A percentile compares a stretch with the other conserved stretches of the same genome.
Conservation (phyloP, 148 eudicot species). For the Camellia sinensis region DNA sequence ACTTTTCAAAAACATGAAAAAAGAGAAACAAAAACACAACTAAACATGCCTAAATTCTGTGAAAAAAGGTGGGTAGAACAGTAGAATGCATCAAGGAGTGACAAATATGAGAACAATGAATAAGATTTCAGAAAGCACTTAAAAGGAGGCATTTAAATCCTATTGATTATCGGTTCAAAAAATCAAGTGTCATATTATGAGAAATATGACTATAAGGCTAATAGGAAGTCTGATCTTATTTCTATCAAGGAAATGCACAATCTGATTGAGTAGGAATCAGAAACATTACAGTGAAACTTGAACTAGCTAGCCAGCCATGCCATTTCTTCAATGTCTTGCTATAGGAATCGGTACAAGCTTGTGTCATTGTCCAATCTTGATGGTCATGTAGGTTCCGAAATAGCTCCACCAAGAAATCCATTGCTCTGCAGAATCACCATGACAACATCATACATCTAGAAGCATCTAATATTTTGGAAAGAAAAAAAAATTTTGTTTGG, state of each 20-base stretch:
- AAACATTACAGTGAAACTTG: constrained; percentile 69
- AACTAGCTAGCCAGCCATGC: constrained; percentile 97
- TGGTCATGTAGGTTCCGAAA: constrained; percentile 69
- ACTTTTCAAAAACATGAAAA: too few relatives aligned
- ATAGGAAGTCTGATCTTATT: background rate
- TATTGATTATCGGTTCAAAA: background rate
- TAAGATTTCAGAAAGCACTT: background rate
- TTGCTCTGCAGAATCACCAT: constrained; percentile 49
- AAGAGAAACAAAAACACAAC: too few relatives aligned
- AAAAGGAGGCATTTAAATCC: background rate
- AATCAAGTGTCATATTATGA: background rate
- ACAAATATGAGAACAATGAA: background rate
- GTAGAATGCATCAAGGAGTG: too few relatives aligned
- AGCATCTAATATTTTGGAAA: background rate
- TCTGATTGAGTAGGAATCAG: background rate
- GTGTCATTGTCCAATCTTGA: constrained; percentile 74
- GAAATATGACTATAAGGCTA: too few relatives aligned
- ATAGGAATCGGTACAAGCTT: constrained; percentile 79
- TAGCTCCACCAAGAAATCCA: constrained; percentile 87
- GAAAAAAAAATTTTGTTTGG: background rate
- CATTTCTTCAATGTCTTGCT: constrained; percentile 85
- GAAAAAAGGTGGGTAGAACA: too few relatives aligned
- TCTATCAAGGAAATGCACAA: background rate
- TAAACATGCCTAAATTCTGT: too few relatives aligned
- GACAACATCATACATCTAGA: background rate